Base-by-base conservation (phyloP, 441 rosid genomes). In the Biscutella laevigata region DNA sequence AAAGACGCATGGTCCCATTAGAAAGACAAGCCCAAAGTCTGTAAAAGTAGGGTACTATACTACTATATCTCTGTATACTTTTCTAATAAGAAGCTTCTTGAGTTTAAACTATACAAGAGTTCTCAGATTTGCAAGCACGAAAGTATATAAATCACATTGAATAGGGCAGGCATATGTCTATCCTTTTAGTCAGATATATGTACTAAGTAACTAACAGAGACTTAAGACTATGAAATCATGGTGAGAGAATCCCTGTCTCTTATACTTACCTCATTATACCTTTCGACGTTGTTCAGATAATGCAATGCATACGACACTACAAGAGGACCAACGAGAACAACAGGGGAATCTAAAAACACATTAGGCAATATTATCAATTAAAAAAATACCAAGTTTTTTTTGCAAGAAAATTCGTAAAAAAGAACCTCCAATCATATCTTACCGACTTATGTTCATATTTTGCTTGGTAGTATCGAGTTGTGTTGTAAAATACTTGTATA, bases 391-490 rank as follows among this genome's bases (percentile, higher is more conserved):
- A 16, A 47, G 10, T 34, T 4, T 10, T 27, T 6, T 53, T 44
- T n/a, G n/a, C 13, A 33, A 36, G 35, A 52, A 14, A 57, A 55
- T 38, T 6, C 0, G 30, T 7, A 5, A 43, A 16, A 24, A 40
- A 42, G n/a, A n/a, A n/a, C 26, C 52, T 7, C 3, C 12, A 44
- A 49, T 45, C 51, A n/a, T 4, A 47, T 33, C 89, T 84, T 63
- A 91, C 98, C 61, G 95, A 85, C 57, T 91, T 91, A 61, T 91
- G 85, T 66, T 92, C 96, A 64, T 91, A 91, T 52, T 85, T 85
- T 4, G 95, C 96, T 6, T 52, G 86, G 61, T 85, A 88, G 73
- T 91, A 91, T 13, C 80, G 88, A 57, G 96, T 96, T 0, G 98
- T 73, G 57, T 88, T 91, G 74, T 85, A 91, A 62, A 91, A 87